Base-by-base conservation (phyloP, 257 asterid species). In the Capsicum rhomboideum region DNA sequence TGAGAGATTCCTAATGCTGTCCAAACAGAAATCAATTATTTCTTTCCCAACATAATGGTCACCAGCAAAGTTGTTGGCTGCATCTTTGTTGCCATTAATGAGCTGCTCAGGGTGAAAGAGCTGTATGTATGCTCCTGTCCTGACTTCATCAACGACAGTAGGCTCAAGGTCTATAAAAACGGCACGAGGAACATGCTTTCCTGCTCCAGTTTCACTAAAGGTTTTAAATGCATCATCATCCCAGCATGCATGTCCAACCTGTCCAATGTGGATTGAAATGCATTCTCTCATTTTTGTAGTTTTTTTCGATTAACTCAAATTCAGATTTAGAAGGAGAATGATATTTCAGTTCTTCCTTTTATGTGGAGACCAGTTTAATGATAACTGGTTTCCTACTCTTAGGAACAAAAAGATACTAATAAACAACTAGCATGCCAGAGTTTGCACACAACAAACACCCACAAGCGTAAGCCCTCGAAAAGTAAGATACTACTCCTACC, bases 201-300 rank as follows among this genome's bases (percentile, higher is more conserved):
- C 88, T 8, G 86, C 82, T 67, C 86, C 84, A 31, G 88, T 86
- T 79, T 86, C 88, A 17, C 86, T 82, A 44, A 86, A 86, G 79
- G 88, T 86, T 82, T 86, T 86, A 68, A 83, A 86, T 77, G 86
- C 88, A 58, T 86, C 88, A 79, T 86, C 84, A 23, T 86, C 88
- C 88, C 88, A 86, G 40, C 88, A 86, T 6, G 88, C 72, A 79
- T 86, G 83, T 28, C 88, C 86, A 50, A 86, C 88, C 86, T 86
- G 88, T 10, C 88, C 86, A 7, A 86, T 86, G 79, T 86, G 88
- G 61, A 86, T 72, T 37, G 89, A 84, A 68, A 84, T 87, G 87
- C 89, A 87, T 83, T 84, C 89, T 58, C 89, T 83, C 85, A 83
- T 87, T 78, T 11, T 72, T 6, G 7, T 42, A 21, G 17, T n/a